Evolutionary conservation across 371 early-diverging fungal species (phyloP), one percentile per base, ranked within the genome.

Genomic region (Dentiscutata heterogama): DNA sequence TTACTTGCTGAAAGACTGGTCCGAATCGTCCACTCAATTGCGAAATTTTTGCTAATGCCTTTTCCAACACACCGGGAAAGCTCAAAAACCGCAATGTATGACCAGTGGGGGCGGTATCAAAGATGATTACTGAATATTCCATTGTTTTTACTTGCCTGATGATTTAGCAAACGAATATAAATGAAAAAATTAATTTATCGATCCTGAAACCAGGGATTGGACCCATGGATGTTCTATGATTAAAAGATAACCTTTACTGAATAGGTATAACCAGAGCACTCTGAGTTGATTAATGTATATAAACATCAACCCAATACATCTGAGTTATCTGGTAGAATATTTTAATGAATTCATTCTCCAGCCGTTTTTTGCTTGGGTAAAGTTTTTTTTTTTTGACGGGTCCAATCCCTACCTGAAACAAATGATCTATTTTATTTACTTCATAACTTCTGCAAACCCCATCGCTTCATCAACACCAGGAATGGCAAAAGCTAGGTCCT

Each of bases 101-200:
- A n/a, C 99, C 99, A 16, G 99, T 99, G 16, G 99, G 99, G 7
- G 99, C 99, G 50, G 99, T 99, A 90, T 99, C 99, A 88, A 99
- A 99, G 31, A 99, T 97, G 76, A 99, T 96, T 42, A 95, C 95
- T 73, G 96, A 95, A 88, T 99, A 99, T 80, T 98, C 97, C 98
- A 98, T 98, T 73, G 96, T 94, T 89, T 99, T 97, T 80, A 98
- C 98, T 83, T 98, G 94, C 83, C 94, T 93, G 84, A 77, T 77
- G 20, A 61, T 16, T 42, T 54, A 42, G n/a, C 27, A 61, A 77
- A 77, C 22, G 16, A 42, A 27, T 51, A 46, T 50, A 39, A 85
- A 86, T 25, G 27, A 18, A 35, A 60, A 20, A 80, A 84, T 31
- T 84, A 60, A 35, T 39, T 46, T 16, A 78, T 27, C n/a, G 35